Evolutionary conservation across 306 rosid genomes (phyloP).

Genomic region (Delonix regia): DNA sequence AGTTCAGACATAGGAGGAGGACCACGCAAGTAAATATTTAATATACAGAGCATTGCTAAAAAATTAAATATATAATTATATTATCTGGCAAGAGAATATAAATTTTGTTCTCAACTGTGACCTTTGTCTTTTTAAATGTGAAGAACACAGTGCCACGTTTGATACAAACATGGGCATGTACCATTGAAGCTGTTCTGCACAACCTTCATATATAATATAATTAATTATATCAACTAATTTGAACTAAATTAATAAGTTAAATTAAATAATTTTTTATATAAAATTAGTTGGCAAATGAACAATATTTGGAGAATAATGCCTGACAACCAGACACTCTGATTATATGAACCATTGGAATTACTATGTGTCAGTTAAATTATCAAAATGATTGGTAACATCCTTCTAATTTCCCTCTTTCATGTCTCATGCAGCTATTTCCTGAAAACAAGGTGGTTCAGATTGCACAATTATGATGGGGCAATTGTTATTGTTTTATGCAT

Average conservation of each 20-base stretch:
- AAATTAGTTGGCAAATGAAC: too few species aligned
- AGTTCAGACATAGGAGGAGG: background rate
- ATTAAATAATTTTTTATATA: too few species aligned
- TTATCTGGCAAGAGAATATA: background rate
- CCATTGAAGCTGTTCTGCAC: background rate
- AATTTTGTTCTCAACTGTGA: background rate
- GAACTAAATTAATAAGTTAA: too few species aligned
- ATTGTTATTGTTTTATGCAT: background rate
- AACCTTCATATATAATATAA: background rate
- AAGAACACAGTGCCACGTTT: background rate
- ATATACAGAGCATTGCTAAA: background rate
- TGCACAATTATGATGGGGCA: background rate
- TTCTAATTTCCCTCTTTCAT: background rate
- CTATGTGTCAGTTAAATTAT: conserved; percentile 30
- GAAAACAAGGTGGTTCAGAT: background rate
- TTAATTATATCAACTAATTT: background rate
- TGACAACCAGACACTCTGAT: conserved; percentile 12
- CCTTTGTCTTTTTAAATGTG: background rate
- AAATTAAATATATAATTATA: background rate
- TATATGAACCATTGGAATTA: background rate
- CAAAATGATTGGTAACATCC: background rate
- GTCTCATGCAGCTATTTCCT: background rate
- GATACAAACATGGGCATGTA: background rate
- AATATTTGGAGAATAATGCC: conserved; percentile 28
- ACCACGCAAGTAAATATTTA: background rate